These are phyloP conservation scores for Pestalotiopsis sp. DNA, from an alignment of 2,329 filamentous ascomycete species.

Conservation along the genomic window DNA sequence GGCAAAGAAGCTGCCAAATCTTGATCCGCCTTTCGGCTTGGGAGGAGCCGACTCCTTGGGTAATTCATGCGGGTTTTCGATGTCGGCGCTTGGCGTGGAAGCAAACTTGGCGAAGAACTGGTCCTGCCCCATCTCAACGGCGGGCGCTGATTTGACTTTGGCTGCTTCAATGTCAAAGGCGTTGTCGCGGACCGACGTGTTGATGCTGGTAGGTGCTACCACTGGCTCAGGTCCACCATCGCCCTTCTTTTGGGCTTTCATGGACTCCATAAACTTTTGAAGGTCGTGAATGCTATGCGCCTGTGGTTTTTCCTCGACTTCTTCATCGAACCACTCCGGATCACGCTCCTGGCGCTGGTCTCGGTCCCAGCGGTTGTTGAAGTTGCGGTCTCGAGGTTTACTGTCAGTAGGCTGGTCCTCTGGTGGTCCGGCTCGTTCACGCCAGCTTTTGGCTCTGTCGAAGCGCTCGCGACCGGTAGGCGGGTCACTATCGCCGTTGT, in stretches of 20 bases:
- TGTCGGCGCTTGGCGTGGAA: constrained; percentile 40
- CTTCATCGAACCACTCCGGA: constrained; percentile 87
- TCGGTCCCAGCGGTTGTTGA: constrained; percentile 29
- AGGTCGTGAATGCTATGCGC: constrained; percentile 87
- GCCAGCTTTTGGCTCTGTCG: constrained; percentile 61
- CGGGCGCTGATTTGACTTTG: constrained; percentile 59
- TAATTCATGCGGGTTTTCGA: constrained; percentile 53
- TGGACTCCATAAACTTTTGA: constrained; percentile 89
- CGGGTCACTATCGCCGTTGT: constrained; percentile 37
- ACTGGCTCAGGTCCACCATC: constrained; percentile 36
- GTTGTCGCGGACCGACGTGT: constrained; percentile 36
- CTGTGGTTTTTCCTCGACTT: constrained; percentile 66
- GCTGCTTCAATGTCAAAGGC: constrained; percentile 46
- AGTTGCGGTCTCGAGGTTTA: constrained; percentile 1
- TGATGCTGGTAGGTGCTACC: constrained; percentile 23
- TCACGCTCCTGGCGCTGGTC: constrained; percentile 71
- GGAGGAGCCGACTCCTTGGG: constrained; percentile 40
- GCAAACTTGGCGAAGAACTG: constrained; percentile 71
- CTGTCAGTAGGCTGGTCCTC: constrained; percentile 11
- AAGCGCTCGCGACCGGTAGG: constrained; percentile 50
- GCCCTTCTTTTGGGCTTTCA: constrained; percentile 66
- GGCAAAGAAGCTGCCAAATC: constrained; percentile 82
- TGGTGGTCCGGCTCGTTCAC: constrained; percentile 55
- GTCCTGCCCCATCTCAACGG: constrained; percentile 68
- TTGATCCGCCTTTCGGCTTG: constrained; percentile 64